A percentile compares a stretch with the other conserved stretches of the same genome.
Evolutionary conservation across 2,329 filamentous ascomycete genomes (phyloP).

Genomic region (Fusarium sp.): DNA sequence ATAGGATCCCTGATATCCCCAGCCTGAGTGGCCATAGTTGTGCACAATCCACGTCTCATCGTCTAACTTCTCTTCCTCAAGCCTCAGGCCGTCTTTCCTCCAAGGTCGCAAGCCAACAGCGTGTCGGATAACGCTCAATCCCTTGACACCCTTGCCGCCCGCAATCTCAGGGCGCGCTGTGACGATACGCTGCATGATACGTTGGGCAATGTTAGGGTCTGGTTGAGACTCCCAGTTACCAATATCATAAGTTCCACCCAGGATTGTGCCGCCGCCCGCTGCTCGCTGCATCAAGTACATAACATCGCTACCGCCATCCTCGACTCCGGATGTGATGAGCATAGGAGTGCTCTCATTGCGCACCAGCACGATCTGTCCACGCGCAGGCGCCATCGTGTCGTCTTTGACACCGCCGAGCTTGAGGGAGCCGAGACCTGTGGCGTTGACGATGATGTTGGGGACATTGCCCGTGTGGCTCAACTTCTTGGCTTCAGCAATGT

Average conservation of each 20-base stretch:
- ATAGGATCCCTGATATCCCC: constrained; percentile 80
- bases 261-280: constrained; percentile 82
- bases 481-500: constrained; percentile 77
- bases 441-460: constrained; percentile 85
- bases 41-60: constrained; percentile 79
- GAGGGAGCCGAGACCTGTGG: constrained; percentile 82
- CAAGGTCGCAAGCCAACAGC: constrained; percentile 86
- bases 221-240: constrained; percentile 84
- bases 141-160: constrained; percentile 77
- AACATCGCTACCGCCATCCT: constrained; percentile 80
- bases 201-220: constrained; percentile 82
- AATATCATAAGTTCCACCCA: constrained; percentile 89
- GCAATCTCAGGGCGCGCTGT: constrained; percentile 75
- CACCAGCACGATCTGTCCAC: constrained; percentile 88
- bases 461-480: constrained; percentile 66
- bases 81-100: constrained; percentile 78
- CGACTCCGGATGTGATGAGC: constrained; percentile 78
- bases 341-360: constrained; percentile 83
- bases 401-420: constrained; percentile 88
- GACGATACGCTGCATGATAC: constrained; percentile 87
- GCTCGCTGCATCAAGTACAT: constrained; percentile 89
- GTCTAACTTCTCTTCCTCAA: constrained; percentile 71
- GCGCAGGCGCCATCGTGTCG: constrained; percentile 77
- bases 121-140: constrained; percentile 82
- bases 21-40: constrained; percentile 85